phyloP scores from a whole-genome alignment of 805 yeast genomes.

The Jamesozyma lodderae region DNA sequence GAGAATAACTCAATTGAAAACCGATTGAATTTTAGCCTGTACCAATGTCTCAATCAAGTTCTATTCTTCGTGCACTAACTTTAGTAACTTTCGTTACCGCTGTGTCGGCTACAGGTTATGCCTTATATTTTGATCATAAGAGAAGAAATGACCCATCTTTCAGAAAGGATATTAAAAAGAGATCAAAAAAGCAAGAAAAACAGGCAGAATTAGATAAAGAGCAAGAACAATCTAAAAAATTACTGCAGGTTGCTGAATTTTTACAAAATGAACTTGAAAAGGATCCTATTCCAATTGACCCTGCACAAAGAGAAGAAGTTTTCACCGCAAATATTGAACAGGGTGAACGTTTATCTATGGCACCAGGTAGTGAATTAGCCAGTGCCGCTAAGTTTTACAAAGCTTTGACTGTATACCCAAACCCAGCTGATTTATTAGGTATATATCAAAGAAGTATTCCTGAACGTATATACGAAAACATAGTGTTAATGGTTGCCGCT shows the following conservation, averaged over 20 bases:
- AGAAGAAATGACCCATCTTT: constrained; percentile 78
- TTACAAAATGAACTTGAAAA: constrained; percentile 54
- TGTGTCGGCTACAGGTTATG: constrained; percentile 59
- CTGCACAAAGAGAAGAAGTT: constrained; percentile 60
- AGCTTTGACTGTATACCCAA: constrained; percentile 87
- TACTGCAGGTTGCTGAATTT: constrained; percentile 51
- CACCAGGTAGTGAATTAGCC: constrained; percentile 60
- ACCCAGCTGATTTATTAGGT: constrained; percentile 84
- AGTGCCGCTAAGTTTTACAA: constrained; percentile 90
- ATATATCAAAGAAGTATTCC: constrained; percentile 87
- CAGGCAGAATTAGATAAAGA: constrained; percentile 35
- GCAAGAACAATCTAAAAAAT: constrained; percentile 45
- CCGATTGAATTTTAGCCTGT: too few species aligned
- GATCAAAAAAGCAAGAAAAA: constrained; percentile 53
- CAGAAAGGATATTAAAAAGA: constrained; percentile 63
- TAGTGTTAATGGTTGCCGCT: constrained; percentile 83
- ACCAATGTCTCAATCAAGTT: background rate
- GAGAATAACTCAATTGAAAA: too few species aligned
- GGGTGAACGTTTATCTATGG: constrained; percentile 72
- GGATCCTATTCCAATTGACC: constrained; percentile 69
- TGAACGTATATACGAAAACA: constrained; percentile 68
- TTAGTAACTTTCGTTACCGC: constrained; percentile 29
- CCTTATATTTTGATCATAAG: constrained; percentile 82
- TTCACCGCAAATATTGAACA: constrained; percentile 76
- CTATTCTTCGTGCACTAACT: constrained; percentile 2